Evolutionary conservation across 2,329 filamentous ascomycete species (phyloP).

Genomic region (Xylaria multiplex): DNA sequence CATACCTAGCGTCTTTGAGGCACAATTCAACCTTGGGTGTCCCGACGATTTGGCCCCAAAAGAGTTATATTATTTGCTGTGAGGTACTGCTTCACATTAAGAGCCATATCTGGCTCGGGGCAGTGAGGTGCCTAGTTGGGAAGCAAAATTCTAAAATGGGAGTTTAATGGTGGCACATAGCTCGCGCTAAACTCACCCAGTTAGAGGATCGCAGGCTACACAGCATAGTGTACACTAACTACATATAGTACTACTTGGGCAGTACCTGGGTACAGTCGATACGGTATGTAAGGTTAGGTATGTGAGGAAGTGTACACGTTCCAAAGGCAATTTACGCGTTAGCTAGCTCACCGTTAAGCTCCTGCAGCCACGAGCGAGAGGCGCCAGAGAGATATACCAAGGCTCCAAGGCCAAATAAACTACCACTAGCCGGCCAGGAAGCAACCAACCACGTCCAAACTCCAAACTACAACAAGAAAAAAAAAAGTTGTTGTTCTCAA

Average conservation of each 20-base stretch:
- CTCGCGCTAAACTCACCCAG: background rate
- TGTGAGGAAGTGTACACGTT: too few species aligned
- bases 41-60: background rate
- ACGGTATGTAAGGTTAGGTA: background rate
- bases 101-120: background rate
- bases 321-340: background rate
- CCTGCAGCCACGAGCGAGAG: constrained; percentile 11
- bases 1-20: background rate
- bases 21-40: background rate
- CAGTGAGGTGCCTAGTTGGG: background rate
- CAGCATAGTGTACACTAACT: too few species aligned
- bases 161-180: constrained; percentile 3
- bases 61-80: background rate
- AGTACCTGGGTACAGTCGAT: too few species aligned
- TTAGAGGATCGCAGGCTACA: background rate
- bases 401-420: background rate
- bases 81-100: background rate
- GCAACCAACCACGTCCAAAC: constrained; percentile 25
- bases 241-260: too few species aligned
- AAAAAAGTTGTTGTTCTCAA: too few species aligned
- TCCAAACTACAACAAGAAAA: constrained; percentile 2
- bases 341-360: constrained; percentile 19
- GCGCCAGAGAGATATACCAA: background rate
- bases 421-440: constrained; percentile 10
- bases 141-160: background rate